Percentiles rank a stretch among this genome's conserved stretches.
These are phyloP conservation scores for Clarireedia paspali DNA, from an alignment of 2,329 filamentous ascomycete species.

Conservation along the genomic window DNA sequence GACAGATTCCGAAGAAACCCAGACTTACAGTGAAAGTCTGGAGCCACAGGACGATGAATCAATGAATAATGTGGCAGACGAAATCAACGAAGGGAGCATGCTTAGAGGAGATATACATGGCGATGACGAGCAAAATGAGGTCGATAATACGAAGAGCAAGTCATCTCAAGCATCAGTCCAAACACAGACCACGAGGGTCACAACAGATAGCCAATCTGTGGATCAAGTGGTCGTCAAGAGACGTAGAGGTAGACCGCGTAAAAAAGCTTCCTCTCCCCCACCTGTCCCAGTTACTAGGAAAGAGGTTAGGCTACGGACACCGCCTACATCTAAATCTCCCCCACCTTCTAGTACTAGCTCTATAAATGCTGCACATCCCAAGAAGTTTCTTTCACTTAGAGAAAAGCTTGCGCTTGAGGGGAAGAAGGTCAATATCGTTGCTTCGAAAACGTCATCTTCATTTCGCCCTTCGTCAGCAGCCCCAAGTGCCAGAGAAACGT, in stretches of 20 bases:
- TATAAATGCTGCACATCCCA: neutral
- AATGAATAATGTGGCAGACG: neutral
- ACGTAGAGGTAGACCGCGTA: constrained; percentile 22
- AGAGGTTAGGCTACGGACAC: neutral
- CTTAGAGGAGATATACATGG: neutral
- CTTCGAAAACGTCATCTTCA: constrained; percentile 9
- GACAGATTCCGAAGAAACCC: neutral
- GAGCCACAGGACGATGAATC: neutral
- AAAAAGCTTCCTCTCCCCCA: constrained; percentile 4
- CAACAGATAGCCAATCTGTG: neutral
- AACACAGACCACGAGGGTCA: neutral
- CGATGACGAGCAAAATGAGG: neutral
- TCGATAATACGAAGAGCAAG: neutral
- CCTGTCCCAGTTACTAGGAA: neutral
- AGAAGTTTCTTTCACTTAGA: constrained; percentile 21
- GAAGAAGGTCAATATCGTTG: constrained; percentile 24
- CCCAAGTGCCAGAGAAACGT: neutral
- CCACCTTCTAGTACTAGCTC: neutral
- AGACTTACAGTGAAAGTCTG: neutral
- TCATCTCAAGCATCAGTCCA: neutral
- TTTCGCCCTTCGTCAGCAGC: neutral
- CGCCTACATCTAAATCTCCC: constrained; percentile 2
- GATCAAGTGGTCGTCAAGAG: constrained; percentile 9
- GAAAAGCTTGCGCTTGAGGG: constrained; percentile 27
- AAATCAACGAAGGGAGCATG: constrained; percentile 3